phyloP scores from a whole-genome alignment of 371 early-diverging fungal species.

The Parasitella parasitica region DNA sequence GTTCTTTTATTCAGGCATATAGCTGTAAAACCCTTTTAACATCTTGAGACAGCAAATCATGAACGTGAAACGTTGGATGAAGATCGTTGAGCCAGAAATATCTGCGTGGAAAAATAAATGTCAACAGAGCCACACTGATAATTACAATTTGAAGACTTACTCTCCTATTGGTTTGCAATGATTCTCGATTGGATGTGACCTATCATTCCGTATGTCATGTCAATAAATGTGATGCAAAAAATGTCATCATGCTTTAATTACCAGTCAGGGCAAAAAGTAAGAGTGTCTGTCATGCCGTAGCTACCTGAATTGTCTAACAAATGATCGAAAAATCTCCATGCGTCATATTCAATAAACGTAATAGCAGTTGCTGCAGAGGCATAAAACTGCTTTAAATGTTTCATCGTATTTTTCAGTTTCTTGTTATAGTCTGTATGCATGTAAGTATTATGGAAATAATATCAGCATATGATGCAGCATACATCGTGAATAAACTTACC shows the following conservation, averaged over 20 bases:
- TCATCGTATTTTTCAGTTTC: constrained; percentile 16
- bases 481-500: constrained; percentile 11
- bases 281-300: constrained; percentile 20
- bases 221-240: too few species aligned
- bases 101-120: constrained; percentile 15
- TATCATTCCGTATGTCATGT: too few species aligned
- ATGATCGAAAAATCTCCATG: constrained; percentile 24
- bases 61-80: constrained; percentile 41
- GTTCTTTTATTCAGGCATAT: background rate
- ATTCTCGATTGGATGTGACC: constrained; percentile 19
- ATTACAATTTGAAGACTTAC: too few species aligned
- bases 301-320: constrained; percentile 23
- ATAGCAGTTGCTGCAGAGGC: background rate
- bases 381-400: constrained; percentile 5
- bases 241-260: constrained; percentile 1
- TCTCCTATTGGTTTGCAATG: constrained; percentile 17
- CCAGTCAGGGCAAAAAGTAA: constrained; percentile 35
- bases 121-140: too few species aligned
- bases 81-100: constrained; percentile 45
- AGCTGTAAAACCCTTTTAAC: background rate
- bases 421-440: constrained; percentile 27
- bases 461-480: background rate
- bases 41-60: constrained; percentile 28
- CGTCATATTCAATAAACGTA: constrained; percentile 27
- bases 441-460: background rate